Evolutionary conservation across 1,139 yeast species (phyloP).

Genomic region (Suhomyces maxii): DNA sequence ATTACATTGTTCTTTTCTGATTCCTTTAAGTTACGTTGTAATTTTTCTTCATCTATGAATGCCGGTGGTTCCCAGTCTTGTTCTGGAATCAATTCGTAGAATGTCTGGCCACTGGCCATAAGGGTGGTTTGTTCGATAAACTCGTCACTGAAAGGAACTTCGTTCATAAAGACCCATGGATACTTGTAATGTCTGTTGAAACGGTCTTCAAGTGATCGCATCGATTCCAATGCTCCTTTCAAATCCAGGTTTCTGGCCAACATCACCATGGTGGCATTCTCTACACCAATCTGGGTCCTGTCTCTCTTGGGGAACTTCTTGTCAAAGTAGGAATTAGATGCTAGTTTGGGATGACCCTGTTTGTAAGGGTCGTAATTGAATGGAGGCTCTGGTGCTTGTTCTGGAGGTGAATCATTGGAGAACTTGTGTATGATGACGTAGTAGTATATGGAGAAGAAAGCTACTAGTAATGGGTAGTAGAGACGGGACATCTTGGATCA

Average conservation of each 20-base stretch:
- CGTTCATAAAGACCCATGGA: conserved; percentile 50
- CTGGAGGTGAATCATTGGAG: not conserved
- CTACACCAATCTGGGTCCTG: conserved; percentile 40
- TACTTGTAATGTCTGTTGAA: conserved; percentile 47
- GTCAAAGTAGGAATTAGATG: conserved; percentile 45
- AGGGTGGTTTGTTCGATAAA: conserved; percentile 60
- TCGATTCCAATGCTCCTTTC: conserved; percentile 42
- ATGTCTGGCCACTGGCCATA: conserved; percentile 81
- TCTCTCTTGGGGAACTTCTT: conserved; percentile 29
- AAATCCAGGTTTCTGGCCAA: conserved; percentile 45
- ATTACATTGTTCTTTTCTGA: conserved; percentile 29
- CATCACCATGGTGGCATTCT: conserved; percentile 54
- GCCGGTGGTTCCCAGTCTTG: conserved; percentile 47
- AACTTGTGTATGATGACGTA: conserved; percentile 1
- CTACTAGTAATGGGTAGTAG: conserved; percentile 1
- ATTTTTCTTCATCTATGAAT: conserved; percentile 32
- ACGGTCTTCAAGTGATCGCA: conserved; percentile 47
- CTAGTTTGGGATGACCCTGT: conserved; percentile 31
- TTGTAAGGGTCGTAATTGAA: conserved; percentile 9
- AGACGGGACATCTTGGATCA: not conserved
- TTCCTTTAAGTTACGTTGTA: conserved; percentile 27
- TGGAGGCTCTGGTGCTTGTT: not conserved
- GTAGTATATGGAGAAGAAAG: conserved; percentile 9
- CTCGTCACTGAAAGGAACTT: conserved; percentile 41
- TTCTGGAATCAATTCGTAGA: conserved; percentile 43